These are phyloP conservation scores for Mycena galopus DNA, from an alignment of 768 basidiomycete species.

Conservation along the genomic window DNA sequence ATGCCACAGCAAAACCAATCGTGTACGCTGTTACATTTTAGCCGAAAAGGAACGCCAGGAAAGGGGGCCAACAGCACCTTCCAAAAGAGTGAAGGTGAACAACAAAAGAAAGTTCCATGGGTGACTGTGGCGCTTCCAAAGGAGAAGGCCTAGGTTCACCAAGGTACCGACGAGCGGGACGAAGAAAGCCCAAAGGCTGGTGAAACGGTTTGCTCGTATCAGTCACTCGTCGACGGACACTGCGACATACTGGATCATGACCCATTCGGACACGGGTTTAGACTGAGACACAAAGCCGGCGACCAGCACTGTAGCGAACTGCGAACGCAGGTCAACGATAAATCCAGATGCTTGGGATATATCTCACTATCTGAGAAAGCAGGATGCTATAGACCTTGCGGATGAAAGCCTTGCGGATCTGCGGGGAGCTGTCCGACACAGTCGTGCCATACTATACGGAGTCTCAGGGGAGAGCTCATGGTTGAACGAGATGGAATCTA, in stretches of 20 bases:
- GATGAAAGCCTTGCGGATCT: constrained; percentile 88
- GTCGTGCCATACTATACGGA: constrained; percentile 79
- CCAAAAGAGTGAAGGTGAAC: constrained; percentile 88
- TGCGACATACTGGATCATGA: constrained; percentile 71
- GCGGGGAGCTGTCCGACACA: constrained; percentile 80
- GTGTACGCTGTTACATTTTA: constrained; percentile 66
- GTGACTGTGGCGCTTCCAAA: constrained; percentile 93
- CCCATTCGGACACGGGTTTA: constrained; percentile 72
- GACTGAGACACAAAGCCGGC: constrained; percentile 80
- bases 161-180: constrained; percentile 83
- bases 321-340: not conserved
- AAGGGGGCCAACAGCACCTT: constrained; percentile 50
- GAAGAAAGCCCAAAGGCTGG: constrained; percentile 84
- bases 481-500: constrained; percentile 44
- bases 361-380: constrained; percentile 77
- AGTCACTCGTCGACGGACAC: not conserved
- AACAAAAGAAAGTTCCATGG: constrained; percentile 92
- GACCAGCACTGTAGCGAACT: constrained; percentile 82
- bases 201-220: not conserved
- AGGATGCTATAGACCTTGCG: constrained; percentile 93
- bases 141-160: constrained; percentile 82
- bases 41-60: not conserved
- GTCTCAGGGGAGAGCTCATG: not conserved
- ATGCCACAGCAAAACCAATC: constrained; percentile 84
- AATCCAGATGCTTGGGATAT: not conserved